Percentiles rank a stretch among this genome's conserved stretches.
Evolutionary conservation across 768 basidiomycete species (phyloP).

Genomic region (Dictyophora rubrovolvata): DNA sequence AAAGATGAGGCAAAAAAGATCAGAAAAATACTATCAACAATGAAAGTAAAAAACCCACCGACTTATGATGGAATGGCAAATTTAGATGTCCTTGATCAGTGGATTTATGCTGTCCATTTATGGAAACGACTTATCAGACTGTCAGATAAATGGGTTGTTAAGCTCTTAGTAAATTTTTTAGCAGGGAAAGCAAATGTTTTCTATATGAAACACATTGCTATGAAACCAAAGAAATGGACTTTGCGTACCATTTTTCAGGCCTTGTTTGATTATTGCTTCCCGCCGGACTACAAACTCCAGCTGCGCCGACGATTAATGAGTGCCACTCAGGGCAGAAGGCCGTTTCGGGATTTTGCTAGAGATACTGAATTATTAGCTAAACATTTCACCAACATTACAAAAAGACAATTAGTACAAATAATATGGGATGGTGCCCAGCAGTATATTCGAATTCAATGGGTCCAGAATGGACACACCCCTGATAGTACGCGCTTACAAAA

Average conservation of each 20-base stretch:
- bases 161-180: neutral
- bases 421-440: neutral
- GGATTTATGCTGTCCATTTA: neutral
- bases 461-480: neutral
- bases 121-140: neutral
- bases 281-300: neutral
- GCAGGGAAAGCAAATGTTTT: neutral
- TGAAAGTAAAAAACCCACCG: slow-evolving; percentile 4
- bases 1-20: neutral
- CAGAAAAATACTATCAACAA: neutral
- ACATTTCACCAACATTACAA: neutral
- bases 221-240: neutral
- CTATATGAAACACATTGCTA: neutral
- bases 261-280: neutral
- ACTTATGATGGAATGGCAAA: neutral
- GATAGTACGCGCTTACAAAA: neutral
- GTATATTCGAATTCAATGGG: neutral
- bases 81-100: neutral
- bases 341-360: neutral
- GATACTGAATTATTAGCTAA: neutral
- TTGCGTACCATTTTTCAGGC: neutral
- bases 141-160: neutral
- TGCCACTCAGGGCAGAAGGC: neutral
- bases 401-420: neutral
- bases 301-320: neutral